Percentiles rank a stretch among this genome's conserved stretches.
phyloP scores from a whole-genome alignment of 306 rosid species.

The Dicorynia guianensis region DNA sequence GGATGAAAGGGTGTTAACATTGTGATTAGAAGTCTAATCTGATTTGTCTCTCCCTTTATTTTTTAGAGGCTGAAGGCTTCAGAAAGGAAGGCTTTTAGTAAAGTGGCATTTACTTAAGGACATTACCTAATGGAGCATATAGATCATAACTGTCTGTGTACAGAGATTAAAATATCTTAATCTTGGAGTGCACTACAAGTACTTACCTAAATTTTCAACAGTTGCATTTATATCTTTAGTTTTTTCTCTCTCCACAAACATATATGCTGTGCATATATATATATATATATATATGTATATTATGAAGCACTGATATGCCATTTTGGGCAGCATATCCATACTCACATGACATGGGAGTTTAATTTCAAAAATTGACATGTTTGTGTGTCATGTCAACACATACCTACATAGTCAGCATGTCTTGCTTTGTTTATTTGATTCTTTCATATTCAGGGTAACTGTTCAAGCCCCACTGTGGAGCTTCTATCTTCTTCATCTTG shows the following conservation, averaged over 20 bases:
- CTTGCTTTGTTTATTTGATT: not conserved
- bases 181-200: too few species aligned
- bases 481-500: constrained; percentile 68
- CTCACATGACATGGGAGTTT: too few species aligned
- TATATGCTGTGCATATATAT: not conserved
- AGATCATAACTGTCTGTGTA: too few species aligned
- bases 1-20: constrained; percentile 12
- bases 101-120: too few species aligned
- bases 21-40: constrained; percentile 25
- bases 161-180: too few species aligned
- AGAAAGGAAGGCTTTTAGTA: too few species aligned
- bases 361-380: too few species aligned
- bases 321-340: too few species aligned
- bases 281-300: not conserved
- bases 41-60: constrained; percentile 25
- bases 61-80: not conserved
- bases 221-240: not conserved
- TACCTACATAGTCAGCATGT: not conserved
- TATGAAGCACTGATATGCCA: too few species aligned
- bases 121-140: too few species aligned
- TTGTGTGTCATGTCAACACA: not conserved
- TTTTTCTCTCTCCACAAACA: not conserved
- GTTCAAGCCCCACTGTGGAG: constrained; percentile 59
- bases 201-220: too few species aligned
- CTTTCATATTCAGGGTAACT: constrained; percentile 52